Percentiles rank a stretch among this genome's conserved stretches.
These are phyloP conservation scores for Pouteria campechiana DNA, from an alignment of 179 eudicot species.

Conservation along the genomic window DNA sequence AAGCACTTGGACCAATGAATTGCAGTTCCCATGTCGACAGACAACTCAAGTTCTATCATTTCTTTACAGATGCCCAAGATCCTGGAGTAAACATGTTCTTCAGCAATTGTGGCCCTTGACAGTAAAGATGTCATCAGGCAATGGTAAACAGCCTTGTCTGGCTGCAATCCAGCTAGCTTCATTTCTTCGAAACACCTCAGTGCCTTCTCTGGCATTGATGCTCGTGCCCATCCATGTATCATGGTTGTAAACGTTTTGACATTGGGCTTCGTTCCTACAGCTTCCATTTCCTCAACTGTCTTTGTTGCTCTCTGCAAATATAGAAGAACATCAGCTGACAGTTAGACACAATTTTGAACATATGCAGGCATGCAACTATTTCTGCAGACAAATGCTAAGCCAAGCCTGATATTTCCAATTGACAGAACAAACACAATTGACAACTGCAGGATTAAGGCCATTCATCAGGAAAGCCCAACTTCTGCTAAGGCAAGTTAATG, in stretches of 20 bases:
- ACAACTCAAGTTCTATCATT: constrained; percentile 58
- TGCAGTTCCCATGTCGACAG: constrained; percentile 94
- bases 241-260: constrained; percentile 79
- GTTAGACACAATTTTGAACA: not conserved
- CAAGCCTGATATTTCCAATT: too few relatives aligned
- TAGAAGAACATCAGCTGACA: not conserved
- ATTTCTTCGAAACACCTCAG: constrained; percentile 64
- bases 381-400: too few relatives aligned
- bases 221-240: constrained; percentile 91
- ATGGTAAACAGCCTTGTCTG: constrained; percentile 94
- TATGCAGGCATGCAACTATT: too few relatives aligned
- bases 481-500: too few relatives aligned
- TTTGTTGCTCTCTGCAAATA: constrained; percentile 56
- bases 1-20: constrained; percentile 88
- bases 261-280: constrained; percentile 71
- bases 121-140: constrained; percentile 87
- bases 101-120: constrained; percentile 82
- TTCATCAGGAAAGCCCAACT: too few relatives aligned
- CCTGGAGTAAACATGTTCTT: constrained; percentile 59
- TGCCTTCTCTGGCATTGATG: constrained; percentile 92
- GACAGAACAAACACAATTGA: too few relatives aligned
- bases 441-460: too few relatives aligned
- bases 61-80: constrained; percentile 59
- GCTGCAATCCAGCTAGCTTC: constrained; percentile 59
- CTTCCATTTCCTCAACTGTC: constrained; percentile 69